These are phyloP conservation scores for Tephrocybe rancida DNA, from an alignment of 768 basidiomycete species.

Conservation along the genomic window DNA sequence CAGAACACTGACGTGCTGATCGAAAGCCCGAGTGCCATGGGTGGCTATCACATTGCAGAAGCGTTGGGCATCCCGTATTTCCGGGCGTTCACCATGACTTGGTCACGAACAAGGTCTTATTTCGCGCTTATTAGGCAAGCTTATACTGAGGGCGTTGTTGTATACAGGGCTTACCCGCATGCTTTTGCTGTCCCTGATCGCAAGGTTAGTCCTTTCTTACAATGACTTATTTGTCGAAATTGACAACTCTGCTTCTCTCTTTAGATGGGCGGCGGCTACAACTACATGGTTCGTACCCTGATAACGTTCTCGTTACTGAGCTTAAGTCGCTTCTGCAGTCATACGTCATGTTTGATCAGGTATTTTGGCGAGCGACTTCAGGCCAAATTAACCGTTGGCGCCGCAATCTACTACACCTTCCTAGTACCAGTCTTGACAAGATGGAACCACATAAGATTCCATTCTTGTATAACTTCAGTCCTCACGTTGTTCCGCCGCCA, in stretches of 20 bases:
- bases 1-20: conserved; percentile 92
- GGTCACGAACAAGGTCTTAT: conserved; percentile 84
- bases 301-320: conserved; percentile 3
- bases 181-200: conserved; percentile 97
- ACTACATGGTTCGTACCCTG: conserved; percentile 85
- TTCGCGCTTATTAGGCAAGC: not conserved
- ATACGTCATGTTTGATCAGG: conserved; percentile 96
- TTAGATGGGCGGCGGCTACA: conserved; percentile 95
- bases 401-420: conserved; percentile 71
- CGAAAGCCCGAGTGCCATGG: conserved; percentile 97
- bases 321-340: conserved; percentile 46
- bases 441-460: conserved; percentile 98
- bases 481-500: conserved; percentile 86
- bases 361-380: conserved; percentile 94
- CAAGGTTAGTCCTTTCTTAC: conserved; percentile 52
- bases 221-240: not conserved
- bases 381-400: conserved; percentile 97
- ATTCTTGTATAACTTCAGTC: conserved; percentile 97
- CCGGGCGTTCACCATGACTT: conserved; percentile 96
- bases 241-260: not conserved
- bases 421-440: conserved; percentile 86
- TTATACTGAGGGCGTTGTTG: conserved; percentile 8
- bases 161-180: conserved; percentile 85
- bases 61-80: conserved; percentile 93
- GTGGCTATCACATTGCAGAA: conserved; percentile 95